A percentile compares a stretch with the other conserved stretches of the same genome.
phyloP scores from a whole-genome alignment of 768 basidiomycete species.

The Leccinum imitatum region DNA sequence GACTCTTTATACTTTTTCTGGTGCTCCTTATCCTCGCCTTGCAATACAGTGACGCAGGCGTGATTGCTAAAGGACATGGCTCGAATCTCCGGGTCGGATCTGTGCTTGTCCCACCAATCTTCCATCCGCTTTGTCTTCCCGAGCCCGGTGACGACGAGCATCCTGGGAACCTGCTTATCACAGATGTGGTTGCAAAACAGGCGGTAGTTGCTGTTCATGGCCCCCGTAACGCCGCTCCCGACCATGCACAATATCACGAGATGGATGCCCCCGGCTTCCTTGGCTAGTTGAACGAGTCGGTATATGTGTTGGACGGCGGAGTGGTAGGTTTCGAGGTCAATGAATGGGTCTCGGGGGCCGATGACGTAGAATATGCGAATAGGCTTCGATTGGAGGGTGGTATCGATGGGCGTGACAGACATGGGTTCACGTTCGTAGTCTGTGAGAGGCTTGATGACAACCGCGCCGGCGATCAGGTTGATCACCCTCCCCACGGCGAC shows the following conservation, averaged over 20 bases:
- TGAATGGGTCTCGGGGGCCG: constrained; percentile 31
- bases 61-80: constrained; percentile 17
- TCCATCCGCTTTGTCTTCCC: constrained; percentile 34
- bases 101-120: constrained; percentile 34
- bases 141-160: constrained; percentile 40
- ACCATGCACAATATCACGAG: constrained; percentile 42
- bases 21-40: constrained; percentile 21
- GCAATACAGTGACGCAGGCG: constrained; percentile 32
- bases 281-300: constrained; percentile 28
- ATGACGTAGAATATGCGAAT: constrained; percentile 31
- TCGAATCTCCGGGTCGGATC: constrained; percentile 6
- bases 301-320: constrained; percentile 26
- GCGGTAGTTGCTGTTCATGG: constrained; percentile 36
- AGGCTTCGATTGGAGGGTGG: constrained; percentile 18
- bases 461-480: constrained; percentile 23
- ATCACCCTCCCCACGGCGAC: constrained; percentile 27
- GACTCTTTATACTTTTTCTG: constrained; percentile 19
- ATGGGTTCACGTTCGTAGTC: constrained; percentile 36
- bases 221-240: constrained; percentile 35
- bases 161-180: constrained; percentile 33
- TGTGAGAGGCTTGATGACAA: constrained; percentile 22
- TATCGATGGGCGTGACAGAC: constrained; percentile 24
- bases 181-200: constrained; percentile 41
- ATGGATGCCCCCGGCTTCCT: constrained; percentile 33
- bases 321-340: constrained; percentile 23